Base-by-base conservation (phyloP, 1,284 basidiomycete genomes). In the Clitocybe nebularis region DNA sequence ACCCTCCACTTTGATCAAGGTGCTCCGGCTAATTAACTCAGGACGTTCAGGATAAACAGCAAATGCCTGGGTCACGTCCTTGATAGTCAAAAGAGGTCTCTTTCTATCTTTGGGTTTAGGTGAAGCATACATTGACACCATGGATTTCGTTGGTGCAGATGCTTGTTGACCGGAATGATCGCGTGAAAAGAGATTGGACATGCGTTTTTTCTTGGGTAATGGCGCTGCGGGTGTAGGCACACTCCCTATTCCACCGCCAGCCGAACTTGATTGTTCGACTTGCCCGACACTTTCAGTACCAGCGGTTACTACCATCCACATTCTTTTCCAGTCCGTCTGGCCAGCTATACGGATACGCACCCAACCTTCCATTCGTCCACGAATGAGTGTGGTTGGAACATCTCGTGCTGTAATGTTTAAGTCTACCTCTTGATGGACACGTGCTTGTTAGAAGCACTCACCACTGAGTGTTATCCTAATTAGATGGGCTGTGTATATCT, bases 401-500 rank as follows among this genome's bases (percentile, higher is more conserved):
- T 86, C 81, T 43, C 77, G 78, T 46, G 81, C 86, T 86, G 44
- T n/a, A 43, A 40, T 13, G 24, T 32, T 37, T 17, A 43, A 20
- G 36, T 35, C 41, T 40, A 11, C 30, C 36, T 30, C 14, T 25
- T 39, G 25, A 19, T 19, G 28, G 41, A 17, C n/a, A 17, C 22
- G n/a, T 14, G 21, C 32, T 19, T n/a, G n/a, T n/a, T n/a, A n/a
- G 10, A 36, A 34, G 8, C 7, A 49, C 59, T 52, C 48, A 67
- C 66, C 58, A 52, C 68, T 66, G 14, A 85, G 57, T 24, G 79
- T 81, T 63, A 89, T 86, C 38, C 91, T 77, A 50, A 94, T 79
- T 34, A 98, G 69, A 67, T 97, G 91, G 1, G 93, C 94, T 0
- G 95, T 98, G 63, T 99, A 99, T 46, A 99, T 93, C 66, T 98